Conservation (phyloP, 2,329 filamentous ascomycete species). For the Talaromyces rugulosus region DNA sequence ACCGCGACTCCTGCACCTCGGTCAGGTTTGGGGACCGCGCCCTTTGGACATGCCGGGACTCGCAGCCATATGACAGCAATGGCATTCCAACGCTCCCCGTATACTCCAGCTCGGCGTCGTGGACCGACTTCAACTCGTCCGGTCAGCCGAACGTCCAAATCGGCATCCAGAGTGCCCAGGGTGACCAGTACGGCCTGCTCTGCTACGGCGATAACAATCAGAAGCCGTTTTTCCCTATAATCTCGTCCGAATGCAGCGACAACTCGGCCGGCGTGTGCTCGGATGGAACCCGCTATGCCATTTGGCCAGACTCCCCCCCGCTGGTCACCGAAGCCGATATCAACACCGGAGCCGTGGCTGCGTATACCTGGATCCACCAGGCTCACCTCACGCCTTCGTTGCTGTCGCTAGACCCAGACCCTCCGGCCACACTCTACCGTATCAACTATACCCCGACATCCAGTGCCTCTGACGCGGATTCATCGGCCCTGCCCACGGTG, state of each 20-base stretch:
- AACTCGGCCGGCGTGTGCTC: constrained; percentile 12
- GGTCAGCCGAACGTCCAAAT: constrained; percentile 6
- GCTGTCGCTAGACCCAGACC: constrained; percentile 15
- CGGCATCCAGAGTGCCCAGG: constrained; percentile 1
- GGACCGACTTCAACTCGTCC: constrained; percentile 11
- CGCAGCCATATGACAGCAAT: constrained; percentile 11
- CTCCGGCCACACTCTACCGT: constrained; percentile 21
- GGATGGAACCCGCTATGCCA: constrained; percentile 18
- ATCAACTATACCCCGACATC: constrained; percentile 15
- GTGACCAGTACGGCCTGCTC: constrained; percentile 3
- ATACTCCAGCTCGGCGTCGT: constrained; percentile 15
- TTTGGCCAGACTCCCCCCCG: constrained; percentile 23
- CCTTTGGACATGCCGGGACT: constrained; percentile 15
- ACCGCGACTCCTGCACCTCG: constrained; percentile 15
- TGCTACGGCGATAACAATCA: constrained; percentile 13
- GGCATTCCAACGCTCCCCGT: constrained; percentile 10
- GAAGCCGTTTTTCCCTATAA: constrained; percentile 12
- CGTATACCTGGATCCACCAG: constrained; percentile 23
- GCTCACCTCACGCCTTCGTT: constrained; percentile 14
- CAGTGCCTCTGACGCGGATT: not conserved
- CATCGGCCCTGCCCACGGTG: constrained; percentile 15
- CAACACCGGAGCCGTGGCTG: constrained; percentile 9
- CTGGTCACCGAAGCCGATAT: constrained; percentile 15
- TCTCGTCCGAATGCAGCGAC: constrained; percentile 10
- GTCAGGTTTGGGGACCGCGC: constrained; percentile 11